Base-by-base conservation (phyloP, 768 basidiomycete genomes). In the Lentinus tigrinus region DNA sequence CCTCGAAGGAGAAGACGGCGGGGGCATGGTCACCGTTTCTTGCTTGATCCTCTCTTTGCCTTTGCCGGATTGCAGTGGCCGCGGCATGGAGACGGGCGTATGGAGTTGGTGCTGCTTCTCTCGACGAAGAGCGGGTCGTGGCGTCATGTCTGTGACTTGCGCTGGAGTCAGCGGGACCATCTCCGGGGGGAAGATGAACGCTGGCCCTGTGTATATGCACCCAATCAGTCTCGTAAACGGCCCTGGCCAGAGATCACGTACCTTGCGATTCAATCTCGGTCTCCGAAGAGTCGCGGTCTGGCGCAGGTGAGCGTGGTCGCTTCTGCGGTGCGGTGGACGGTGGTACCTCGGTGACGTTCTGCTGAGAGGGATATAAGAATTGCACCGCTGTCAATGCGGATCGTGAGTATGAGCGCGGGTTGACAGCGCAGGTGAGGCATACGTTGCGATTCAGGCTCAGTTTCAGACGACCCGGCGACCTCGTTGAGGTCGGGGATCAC, bases 231-330 rank as follows among this genome's bases (percentile, higher is more conserved):
- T 11, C 7, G 27, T 2, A 6, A 26, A 1, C 5, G 6, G 28
- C 7, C 1, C 21, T 11, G 34, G 14, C n/a, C 4, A 44, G 5
- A 16, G 4, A 13, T 21, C 0, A 11, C 46, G 37, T 36, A 60
- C 65, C 60, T 28, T 65, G 65, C 3, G 65, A 63, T 24, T 65
- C 65, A 5, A 52, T 19, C 43, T 65, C 65, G 19, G 65, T 63
- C 36, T 65, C 65, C 0, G 65, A 63, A 4, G 62, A 63, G 24
- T 27, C 34, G 8, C 16, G 58, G 9, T 55, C 51, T 3, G 27
- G 27, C 31, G 14, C 47, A 27, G 52, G 52, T 7, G 55, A 56
- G 17, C 44, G 55, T 7, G 44, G 28, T 4, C 50, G 59, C 27
- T 52, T 55, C 49, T 46, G 42, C 19, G 52, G 55, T 2, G 49